Base-by-base conservation (phyloP, 768 basidiomycete species). In the Leccinum rimulosum region DNA sequence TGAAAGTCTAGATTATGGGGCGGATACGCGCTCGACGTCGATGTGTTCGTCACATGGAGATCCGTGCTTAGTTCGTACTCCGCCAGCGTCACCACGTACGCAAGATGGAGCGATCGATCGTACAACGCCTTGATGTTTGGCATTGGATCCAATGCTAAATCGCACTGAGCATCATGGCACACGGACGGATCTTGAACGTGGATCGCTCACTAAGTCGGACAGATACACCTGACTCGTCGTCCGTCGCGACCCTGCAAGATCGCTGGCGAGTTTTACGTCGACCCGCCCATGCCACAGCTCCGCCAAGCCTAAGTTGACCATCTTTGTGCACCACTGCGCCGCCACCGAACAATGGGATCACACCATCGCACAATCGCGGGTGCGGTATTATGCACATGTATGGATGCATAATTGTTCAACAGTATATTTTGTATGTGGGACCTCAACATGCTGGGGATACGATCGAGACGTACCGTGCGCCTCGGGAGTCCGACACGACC, bases 61-160 rank as follows among this genome's bases (percentile, higher is more conserved):
- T 88, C 84, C 38, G 93, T 92, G 62, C 80, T 83, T 63, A 98
- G 79, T 65, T 88, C 81, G 66, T 90, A 81, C 62, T 82, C 84
- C 12, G 81, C 78, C 59, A 99, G 77, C 11, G 90, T 90, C 50
- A 98, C 88, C 50, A 92, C 84, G 70, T 95, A 98, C 52, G 75
- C 75, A 30, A 99, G 85, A 48, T 78, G 74, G 79, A 95, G 96
- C 1, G 81, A 74, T 55, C 78, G 82, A 31, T 82, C 71, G 72
- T 88, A 98, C 35, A 81, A 67, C 1, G 78, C 76, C 54, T 68
- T 67, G 70, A 93, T 91, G 50, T 75, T 75, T 2, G 82, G 66
- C 10, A 80, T 88, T 1, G 90, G 86, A 19, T 78, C 80, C 59
- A 96, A 80, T 10, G 80, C 93, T 90, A 58, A 51, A 1, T 38